Conservation (phyloP, 495 filamentous ascomycete species). For the Penicillium angulare region DNA sequence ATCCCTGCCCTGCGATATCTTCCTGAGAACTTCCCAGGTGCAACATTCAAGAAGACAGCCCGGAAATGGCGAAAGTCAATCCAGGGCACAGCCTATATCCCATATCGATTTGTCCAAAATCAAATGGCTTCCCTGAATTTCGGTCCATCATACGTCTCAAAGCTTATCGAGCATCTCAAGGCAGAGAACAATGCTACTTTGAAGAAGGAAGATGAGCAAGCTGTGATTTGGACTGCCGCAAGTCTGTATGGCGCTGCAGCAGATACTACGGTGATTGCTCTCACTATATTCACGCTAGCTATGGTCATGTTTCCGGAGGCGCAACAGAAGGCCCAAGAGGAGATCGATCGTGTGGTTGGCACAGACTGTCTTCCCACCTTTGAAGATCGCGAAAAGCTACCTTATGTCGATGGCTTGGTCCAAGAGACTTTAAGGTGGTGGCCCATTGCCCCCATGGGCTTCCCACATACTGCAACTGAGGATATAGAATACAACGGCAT, state of each 20-base stretch:
- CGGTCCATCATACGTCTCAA: conserved; percentile 31
- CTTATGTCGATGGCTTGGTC: conserved; percentile 42
- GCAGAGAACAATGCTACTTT: not conserved
- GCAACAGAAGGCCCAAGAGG: conserved; percentile 53
- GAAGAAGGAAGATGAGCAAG: conserved; percentile 19
- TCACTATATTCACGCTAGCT: conserved; percentile 37
- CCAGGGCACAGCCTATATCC: conserved; percentile 21
- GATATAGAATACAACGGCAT: conserved; percentile 54
- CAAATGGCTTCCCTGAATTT: conserved; percentile 33
- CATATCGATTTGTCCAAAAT: conserved; percentile 41
- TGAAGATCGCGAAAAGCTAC: conserved; percentile 32
- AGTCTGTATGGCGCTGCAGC: conserved; percentile 53
- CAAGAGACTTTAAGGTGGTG: conserved; percentile 48
- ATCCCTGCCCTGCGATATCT: conserved; percentile 34
- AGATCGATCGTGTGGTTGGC: conserved; percentile 56
- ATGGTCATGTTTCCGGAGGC: conserved; percentile 50
- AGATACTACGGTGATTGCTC: conserved; percentile 36
- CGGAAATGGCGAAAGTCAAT: conserved; percentile 12
- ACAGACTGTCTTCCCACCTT: conserved; percentile 21
- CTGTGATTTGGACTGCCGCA: conserved; percentile 41
- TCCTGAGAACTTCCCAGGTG: conserved; percentile 48
- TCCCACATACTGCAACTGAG: conserved; percentile 54
- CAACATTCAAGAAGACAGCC: conserved; percentile 39
- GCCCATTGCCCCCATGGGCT: conserved; percentile 37
- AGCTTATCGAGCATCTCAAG: conserved; percentile 22